Conservation (phyloP, 2,329 filamentous ascomycete species). For the Neospermospora avenae region DNA sequence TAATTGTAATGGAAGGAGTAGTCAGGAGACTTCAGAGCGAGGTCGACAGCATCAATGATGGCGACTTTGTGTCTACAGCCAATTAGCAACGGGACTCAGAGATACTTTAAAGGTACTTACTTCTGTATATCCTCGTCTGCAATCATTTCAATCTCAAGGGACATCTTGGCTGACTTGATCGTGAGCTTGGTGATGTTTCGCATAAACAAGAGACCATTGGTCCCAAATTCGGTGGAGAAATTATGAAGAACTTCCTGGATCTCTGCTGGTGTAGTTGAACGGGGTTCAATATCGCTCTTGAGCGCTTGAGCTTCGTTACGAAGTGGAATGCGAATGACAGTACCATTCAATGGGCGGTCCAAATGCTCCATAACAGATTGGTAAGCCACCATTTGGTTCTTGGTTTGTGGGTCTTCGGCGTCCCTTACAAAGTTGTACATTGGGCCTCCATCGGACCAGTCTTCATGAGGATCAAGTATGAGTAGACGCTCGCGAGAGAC, state of each 20-base stretch:
- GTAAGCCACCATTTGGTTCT: constrained; percentile 35
- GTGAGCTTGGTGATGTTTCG: constrained; percentile 30
- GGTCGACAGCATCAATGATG: constrained; percentile 23
- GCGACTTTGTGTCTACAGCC: constrained; percentile 20
- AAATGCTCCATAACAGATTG: constrained; percentile 21
- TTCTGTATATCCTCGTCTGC: constrained; percentile 12
- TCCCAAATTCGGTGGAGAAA: constrained; percentile 31
- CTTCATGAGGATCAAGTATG: constrained; percentile 36
- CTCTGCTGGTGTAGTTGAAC: constrained; percentile 25
- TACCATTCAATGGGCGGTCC: constrained; percentile 29
- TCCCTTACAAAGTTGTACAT: constrained; percentile 34
- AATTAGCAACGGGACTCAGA: neutral
- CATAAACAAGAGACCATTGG: constrained; percentile 35
- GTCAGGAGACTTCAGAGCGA: constrained; percentile 1
- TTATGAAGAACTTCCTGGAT: constrained; percentile 30
- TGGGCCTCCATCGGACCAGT: constrained; percentile 35
- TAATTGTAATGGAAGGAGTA: constrained; percentile 25
- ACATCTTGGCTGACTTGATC: constrained; percentile 14
- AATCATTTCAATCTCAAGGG: constrained; percentile 20
- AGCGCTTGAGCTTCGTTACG: constrained; percentile 30
- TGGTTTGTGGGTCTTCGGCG: constrained; percentile 24
- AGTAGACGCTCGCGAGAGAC: constrained; percentile 32
- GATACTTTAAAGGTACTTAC: constrained; percentile 17
- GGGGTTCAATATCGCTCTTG: constrained; percentile 32
- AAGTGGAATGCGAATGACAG: constrained; percentile 37